A percentile compares a stretch with the other conserved stretches of the same genome.
phyloP scores from a whole-genome alignment of 352 stramenopile species.

The Globisporangium nodosum region DNA sequence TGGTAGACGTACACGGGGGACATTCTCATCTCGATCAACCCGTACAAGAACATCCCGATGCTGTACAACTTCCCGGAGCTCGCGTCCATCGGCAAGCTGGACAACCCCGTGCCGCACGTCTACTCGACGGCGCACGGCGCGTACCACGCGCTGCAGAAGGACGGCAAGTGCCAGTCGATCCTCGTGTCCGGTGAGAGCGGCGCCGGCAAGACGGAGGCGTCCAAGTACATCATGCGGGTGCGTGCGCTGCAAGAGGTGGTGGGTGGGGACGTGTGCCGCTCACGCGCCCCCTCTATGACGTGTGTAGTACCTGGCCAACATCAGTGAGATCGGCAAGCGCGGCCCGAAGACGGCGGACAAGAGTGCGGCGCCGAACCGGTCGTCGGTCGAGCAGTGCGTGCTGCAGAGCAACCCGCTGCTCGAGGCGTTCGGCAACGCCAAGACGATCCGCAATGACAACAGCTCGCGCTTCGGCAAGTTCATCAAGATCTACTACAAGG shows the following conservation, averaged over 20 bases:
- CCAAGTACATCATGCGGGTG: constrained; percentile 91
- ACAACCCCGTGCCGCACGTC: constrained; percentile 83
- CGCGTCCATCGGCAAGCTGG: constrained; percentile 80
- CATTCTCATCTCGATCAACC: constrained; percentile 96
- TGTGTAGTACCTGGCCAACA: constrained; percentile 81
- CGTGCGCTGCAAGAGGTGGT: not conserved
- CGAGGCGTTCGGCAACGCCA: constrained; percentile 91
- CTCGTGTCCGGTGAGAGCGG: constrained; percentile 84
- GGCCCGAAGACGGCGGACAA: constrained; percentile 58
- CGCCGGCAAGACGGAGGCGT: constrained; percentile 85
- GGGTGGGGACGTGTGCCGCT: not conserved
- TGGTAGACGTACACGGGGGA: constrained; percentile 90
- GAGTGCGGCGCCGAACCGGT: constrained; percentile 52
- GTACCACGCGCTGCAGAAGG: constrained; percentile 72
- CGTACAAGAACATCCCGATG: constrained; percentile 93
- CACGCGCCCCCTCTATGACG: not conserved
- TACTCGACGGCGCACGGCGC: constrained; percentile 82
- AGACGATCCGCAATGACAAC: constrained; percentile 95
- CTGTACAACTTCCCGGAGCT: constrained; percentile 89
- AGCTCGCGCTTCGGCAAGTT: constrained; percentile 96
- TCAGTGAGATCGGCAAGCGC: constrained; percentile 85
- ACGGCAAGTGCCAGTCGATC: constrained; percentile 83
- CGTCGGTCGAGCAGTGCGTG: constrained; percentile 87
- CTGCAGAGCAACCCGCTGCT: constrained; percentile 91
- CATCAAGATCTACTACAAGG: constrained; percentile 94